Evolutionary conservation across 495 filamentous ascomycete species (phyloP).

Genomic region (Ramalina peruviana): DNA sequence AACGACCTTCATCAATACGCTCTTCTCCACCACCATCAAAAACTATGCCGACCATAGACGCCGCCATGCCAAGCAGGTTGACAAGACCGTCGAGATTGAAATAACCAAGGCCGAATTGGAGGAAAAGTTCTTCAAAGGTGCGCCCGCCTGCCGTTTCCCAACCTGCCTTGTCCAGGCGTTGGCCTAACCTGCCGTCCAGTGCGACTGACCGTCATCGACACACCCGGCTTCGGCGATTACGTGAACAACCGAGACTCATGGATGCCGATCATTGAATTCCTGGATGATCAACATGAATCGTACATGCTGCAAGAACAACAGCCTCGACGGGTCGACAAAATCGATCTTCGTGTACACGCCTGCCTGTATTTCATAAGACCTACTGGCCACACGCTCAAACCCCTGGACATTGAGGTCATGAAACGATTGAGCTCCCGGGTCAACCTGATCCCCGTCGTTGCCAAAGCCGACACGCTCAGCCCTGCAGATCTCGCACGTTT

Average conservation of each 20-base stretch:
- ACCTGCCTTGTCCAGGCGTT: conserved; percentile 10
- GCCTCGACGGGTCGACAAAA: conserved; percentile 92
- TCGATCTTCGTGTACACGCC: conserved; percentile 95
- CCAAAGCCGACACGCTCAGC: conserved; percentile 95
- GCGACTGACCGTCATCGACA: conserved; percentile 95
- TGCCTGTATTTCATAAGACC: conserved; percentile 98
- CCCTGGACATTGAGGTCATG: conserved; percentile 98
- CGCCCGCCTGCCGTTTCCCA: background rate
- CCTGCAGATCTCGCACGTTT: conserved; percentile 79
- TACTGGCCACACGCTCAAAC: conserved; percentile 96
- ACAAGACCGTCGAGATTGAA: conserved; percentile 99
- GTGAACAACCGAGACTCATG: conserved; percentile 99
- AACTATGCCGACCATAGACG: conserved; percentile 99
- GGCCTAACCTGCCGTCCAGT: conserved; percentile 39
- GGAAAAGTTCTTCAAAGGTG: conserved; percentile 99
- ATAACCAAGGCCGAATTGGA: conserved; percentile 99
- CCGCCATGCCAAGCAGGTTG: conserved; percentile 95
- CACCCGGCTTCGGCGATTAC: conserved; percentile 97
- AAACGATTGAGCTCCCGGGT: conserved; percentile 94
- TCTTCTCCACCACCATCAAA: conserved; percentile 99
- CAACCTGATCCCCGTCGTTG: conserved; percentile 94
- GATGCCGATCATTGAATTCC: conserved; percentile 99
- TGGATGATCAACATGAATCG: conserved; percentile 99
- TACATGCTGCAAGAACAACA: conserved; percentile 99
- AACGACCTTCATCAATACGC: conserved; percentile 99